A percentile compares a stretch with the other conserved stretches of the same genome.
phyloP scores from a whole-genome alignment of 768 basidiomycete genomes.

The Mrakia blollopis region DNA sequence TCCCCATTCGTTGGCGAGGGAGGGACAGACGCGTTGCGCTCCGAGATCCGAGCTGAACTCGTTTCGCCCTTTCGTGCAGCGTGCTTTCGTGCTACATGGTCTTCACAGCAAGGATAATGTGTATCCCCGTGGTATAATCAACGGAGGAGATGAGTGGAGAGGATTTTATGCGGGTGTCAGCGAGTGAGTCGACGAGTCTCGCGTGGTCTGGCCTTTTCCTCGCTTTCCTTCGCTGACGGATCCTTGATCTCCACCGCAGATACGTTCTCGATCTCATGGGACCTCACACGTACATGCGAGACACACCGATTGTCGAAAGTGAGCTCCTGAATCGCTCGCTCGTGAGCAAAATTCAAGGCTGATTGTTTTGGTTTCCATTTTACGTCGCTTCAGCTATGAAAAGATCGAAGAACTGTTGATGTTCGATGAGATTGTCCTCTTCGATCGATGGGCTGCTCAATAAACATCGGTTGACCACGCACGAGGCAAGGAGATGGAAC shows the following conservation, averaged over 20 bases:
- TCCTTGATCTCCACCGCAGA: background rate
- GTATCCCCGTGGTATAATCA: background rate
- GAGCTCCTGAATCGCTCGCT: background rate
- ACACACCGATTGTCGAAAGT: background rate
- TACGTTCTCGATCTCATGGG: background rate
- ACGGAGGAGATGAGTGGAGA: conserved; percentile 2
- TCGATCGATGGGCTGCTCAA: background rate
- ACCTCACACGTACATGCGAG: background rate
- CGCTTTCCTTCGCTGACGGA: background rate
- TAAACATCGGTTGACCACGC: background rate
- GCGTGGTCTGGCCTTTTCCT: background rate
- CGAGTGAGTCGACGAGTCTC: background rate
- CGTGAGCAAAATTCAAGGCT: background rate
- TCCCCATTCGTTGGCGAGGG: background rate
- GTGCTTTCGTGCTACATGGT: background rate
- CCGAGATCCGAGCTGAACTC: background rate
- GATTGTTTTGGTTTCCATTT: background rate
- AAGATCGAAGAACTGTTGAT: background rate
- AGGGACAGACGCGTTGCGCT: background rate
- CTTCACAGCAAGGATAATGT: background rate
- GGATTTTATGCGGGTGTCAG: background rate
- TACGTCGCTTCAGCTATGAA: background rate
- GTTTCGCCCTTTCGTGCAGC: background rate
- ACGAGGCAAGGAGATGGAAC: background rate
- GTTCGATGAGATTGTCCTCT: conserved; percentile 14